Base-by-base conservation (phyloP, 2,329 filamentous ascomycete species). In the Chaetomium olivaceum region DNA sequence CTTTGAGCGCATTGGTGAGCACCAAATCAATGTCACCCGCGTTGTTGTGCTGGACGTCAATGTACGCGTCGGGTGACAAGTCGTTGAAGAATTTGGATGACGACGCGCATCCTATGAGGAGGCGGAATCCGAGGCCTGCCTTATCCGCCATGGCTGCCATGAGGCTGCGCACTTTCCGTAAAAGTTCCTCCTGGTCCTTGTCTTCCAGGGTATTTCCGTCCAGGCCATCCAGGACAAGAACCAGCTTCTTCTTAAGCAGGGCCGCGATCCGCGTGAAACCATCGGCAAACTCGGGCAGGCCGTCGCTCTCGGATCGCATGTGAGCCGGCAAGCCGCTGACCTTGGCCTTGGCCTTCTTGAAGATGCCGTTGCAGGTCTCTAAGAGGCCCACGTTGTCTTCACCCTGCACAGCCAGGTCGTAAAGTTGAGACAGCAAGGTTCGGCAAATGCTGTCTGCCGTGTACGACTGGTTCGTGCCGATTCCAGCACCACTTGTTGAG, bases 281-380 rank as follows among this genome's bases (percentile, higher is more conserved):
- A 6, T 71, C 68, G 2, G 50, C 52, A 58, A 72, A 71, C 16
- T 72, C 68, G 0, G 69, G 68, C 25, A 69, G 19, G n/a, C 48
- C 60, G 4, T 51, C 56, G 52, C 19, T 57, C 16, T 63, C 65
- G 2, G 64, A 61, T 4, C 68, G 66, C 60, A 67, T 64, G 27
- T 61, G 58, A 4, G 50, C 29, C 6, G 62, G 64, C 12, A 62
- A 6, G 2, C 19, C 21, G 12, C n/a, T 36, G 33, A 52, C 46
- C 31, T 63, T 62, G 23, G 43, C 62, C n/a, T 69, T 67, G 1
- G 66, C 66, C 36, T 67, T 68, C 14, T 63, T 66, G 58, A 72
- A 72, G 6, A 71, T 58, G 6, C 56, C 60, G 59, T 70, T 71
- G 63, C 70, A 71, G 0, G 65, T 54, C 60, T 72, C 69, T 14